Evolutionary conservation across 768 basidiomycete genomes (phyloP).

Genomic region (Psilocybe tampanensis): DNA sequence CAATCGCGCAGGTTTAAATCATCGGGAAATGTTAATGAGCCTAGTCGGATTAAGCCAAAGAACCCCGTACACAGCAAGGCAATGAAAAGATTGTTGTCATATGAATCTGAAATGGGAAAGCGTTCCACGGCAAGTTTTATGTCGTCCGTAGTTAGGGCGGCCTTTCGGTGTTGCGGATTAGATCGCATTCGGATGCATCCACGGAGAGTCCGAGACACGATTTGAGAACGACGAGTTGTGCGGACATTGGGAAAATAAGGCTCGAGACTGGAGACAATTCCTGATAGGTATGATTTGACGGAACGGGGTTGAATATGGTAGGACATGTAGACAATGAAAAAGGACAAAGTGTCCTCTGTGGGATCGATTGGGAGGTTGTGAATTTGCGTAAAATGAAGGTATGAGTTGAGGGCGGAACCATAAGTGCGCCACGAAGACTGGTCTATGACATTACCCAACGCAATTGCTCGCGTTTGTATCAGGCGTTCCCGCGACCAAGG

Average conservation of each 20-base stretch:
- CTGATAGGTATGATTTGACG: constrained; percentile 39
- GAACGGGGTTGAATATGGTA: constrained; percentile 37
- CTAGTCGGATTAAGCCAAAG: constrained; percentile 31
- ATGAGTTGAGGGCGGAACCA: constrained; percentile 30
- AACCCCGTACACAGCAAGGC: constrained; percentile 31
- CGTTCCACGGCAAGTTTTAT: neutral
- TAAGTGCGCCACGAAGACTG: no score
- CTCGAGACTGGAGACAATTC: constrained; percentile 40
- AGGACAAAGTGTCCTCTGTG: constrained; percentile 34
- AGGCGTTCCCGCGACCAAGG: constrained; percentile 24
- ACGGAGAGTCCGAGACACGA: constrained; percentile 29
- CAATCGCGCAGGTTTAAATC: constrained; percentile 31
- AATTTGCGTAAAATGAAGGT: constrained; percentile 25
- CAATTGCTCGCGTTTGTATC: no score
- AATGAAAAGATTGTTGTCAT: constrained; percentile 30
- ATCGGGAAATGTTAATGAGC: constrained; percentile 33
- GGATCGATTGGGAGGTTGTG: constrained; percentile 30
- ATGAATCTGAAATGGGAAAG: neutral
- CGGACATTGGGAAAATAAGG: constrained; percentile 34
- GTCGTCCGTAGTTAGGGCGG: constrained; percentile 21
- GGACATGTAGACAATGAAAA: constrained; percentile 38
- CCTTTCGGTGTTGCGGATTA: constrained; percentile 25
- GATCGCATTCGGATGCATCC: constrained; percentile 30
- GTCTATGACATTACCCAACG: no score
- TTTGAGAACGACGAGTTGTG: constrained; percentile 11